Percentiles rank a stretch among this genome's conserved stretches.
phyloP scores from a whole-genome alignment of 768 basidiomycete species.

The Tricholoma sp. region DNA sequence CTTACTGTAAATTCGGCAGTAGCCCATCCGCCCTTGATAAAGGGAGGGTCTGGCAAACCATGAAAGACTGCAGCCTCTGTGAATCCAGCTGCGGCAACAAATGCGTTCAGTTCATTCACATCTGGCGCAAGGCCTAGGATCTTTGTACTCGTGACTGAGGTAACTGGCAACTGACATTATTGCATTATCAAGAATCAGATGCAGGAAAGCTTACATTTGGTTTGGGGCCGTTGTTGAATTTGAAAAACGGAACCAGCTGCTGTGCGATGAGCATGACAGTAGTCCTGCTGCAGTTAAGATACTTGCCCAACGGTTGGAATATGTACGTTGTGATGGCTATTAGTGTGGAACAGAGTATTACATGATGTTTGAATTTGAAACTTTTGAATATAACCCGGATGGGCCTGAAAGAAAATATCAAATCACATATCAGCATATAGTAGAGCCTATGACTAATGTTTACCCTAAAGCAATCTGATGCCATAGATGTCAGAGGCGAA shows the following conservation, averaged over 20 bases:
- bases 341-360: conserved; percentile 49
- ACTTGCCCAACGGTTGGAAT: conserved; percentile 54
- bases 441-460: background rate
- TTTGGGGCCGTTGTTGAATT: conserved; percentile 24
- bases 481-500: background rate
- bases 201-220: conserved; percentile 14
- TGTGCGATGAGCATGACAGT: conserved; percentile 2
- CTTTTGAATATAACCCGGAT: conserved; percentile 38
- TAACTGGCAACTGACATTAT: conserved; percentile 21
- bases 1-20: conserved; percentile 47
- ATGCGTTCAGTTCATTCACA: conserved; percentile 41
- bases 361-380: conserved; percentile 45
- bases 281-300: conserved; percentile 19
- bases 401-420: conserved; percentile 31
- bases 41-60: conserved; percentile 51
- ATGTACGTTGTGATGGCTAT: conserved; percentile 40
- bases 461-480: conserved; percentile 42
- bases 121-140: conserved; percentile 41
- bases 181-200: background rate
- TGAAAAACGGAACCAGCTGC: conserved; percentile 41
- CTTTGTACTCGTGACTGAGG: conserved; percentile 34
- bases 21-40: conserved; percentile 48
- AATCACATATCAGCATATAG: background rate
- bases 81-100: conserved; percentile 57
- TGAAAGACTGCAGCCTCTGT: conserved; percentile 41